These are phyloP conservation scores for Xylariales sp. DNA, from an alignment of 2,329 filamentous ascomycete genomes.

Conservation along the genomic window DNA sequence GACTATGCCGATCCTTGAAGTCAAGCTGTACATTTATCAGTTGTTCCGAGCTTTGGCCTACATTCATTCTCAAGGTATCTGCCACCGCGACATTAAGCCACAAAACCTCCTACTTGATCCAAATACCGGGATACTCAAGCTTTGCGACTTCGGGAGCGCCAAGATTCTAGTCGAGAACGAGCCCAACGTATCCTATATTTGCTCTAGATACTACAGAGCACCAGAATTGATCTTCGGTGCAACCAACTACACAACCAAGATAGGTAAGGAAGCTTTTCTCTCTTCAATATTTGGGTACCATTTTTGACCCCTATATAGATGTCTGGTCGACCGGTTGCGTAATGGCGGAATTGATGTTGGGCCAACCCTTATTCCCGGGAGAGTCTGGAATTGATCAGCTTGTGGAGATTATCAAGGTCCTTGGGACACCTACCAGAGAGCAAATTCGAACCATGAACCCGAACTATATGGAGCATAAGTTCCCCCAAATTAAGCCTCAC, in stretches of 20 bases:
- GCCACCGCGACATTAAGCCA: conserved; percentile 98
- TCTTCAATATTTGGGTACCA: too few relatives aligned
- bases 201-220: conserved; percentile 97
- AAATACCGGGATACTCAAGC: conserved; percentile 88
- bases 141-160: conserved; percentile 98
- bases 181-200: conserved; percentile 99
- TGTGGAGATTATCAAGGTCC: conserved; percentile 98
- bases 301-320: conserved; percentile 66
- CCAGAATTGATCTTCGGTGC: conserved; percentile 98
- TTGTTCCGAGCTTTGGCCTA: conserved; percentile 98
- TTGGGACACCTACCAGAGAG: conserved; percentile 95
- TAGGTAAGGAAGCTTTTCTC: conserved; percentile 72
- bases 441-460: conserved; percentile 99
- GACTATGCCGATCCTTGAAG: conserved; percentile 97
- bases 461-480: conserved; percentile 99
- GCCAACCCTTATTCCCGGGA: conserved; percentile 95
- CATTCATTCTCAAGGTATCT: conserved; percentile 99
- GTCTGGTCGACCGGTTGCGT: conserved; percentile 99
- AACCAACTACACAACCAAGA: conserved; percentile 99
- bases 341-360: conserved; percentile 99
- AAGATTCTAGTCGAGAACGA: conserved; percentile 99
- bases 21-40: conserved; percentile 99
- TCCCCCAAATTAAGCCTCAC: conserved; percentile 99
- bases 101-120: conserved; percentile 97
- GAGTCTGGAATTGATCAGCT: conserved; percentile 99